Evolutionary conservation across 495 filamentous ascomycete species (phyloP).

Genomic region (Xylaria scruposa): DNA sequence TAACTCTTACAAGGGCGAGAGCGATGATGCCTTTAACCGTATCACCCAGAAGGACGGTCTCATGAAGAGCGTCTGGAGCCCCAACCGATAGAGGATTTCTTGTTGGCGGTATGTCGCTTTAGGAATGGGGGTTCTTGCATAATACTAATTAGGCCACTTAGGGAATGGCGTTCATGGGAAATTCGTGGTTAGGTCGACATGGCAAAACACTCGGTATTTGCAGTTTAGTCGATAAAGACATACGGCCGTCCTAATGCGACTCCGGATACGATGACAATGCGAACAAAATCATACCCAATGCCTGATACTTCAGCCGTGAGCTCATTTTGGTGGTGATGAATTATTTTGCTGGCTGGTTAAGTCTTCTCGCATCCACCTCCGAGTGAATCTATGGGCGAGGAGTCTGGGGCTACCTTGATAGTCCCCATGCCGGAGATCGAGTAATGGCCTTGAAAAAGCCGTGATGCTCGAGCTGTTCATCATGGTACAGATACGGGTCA

Average conservation of each 20-base stretch:
- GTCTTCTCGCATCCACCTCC: slow-evolving; percentile 55
- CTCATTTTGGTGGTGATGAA: slow-evolving; percentile 22
- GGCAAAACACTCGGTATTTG: slow-evolving; percentile 45
- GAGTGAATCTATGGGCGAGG: slow-evolving; percentile 56
- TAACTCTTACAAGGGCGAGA: slow-evolving; percentile 63
- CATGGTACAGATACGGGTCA: slow-evolving; percentile 96
- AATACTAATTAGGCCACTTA: slow-evolving; percentile 22
- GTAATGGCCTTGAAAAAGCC: slow-evolving; percentile 83
- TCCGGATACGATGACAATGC: slow-evolving; percentile 40
- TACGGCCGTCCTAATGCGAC: slow-evolving; percentile 31
- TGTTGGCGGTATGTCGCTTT: slow-evolving; percentile 38
- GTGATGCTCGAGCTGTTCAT: slow-evolving; percentile 72
- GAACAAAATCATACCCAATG: slow-evolving; percentile 42
- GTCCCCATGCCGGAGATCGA: slow-evolving; percentile 62
- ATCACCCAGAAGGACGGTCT: slow-evolving; percentile 94
- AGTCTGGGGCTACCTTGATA: slow-evolving; percentile 62
- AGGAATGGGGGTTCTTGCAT: neutral
- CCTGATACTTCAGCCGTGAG: slow-evolving; percentile 28
- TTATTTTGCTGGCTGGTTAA: slow-evolving; percentile 51
- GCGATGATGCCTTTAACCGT: slow-evolving; percentile 94
- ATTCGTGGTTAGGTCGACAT: slow-evolving; percentile 42
- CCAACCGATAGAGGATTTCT: slow-evolving; percentile 67
- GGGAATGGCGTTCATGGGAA: slow-evolving; percentile 38
- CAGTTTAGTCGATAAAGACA: slow-evolving; percentile 44
- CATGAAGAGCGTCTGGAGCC: slow-evolving; percentile 95